Evolutionary conservation across 176 grass and related monocot species (phyloP), one percentile per base, ranked within the genome.

Genomic region (Elaeis guineensis): DNA sequence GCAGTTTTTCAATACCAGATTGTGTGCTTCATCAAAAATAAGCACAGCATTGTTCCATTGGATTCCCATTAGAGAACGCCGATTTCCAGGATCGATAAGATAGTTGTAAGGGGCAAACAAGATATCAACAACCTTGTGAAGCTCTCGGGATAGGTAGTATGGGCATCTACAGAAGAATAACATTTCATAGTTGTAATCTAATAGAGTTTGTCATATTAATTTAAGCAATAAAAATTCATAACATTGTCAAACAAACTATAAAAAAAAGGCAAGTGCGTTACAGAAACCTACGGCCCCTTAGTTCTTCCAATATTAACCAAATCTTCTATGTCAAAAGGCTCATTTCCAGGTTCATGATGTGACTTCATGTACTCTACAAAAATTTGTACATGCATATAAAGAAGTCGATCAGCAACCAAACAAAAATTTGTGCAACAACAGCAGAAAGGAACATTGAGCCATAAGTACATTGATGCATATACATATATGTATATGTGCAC

Each of bases 21-120:
- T 97, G 74, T 97, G 87, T 69, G 87, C 79, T 83, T 92, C 87
- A 25, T 92, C 93, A 89, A 97, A 97, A 82, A 97, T 83, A 69
- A 97, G 81, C 50, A 92, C 73, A 12, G 87, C 78, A 80, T 97
- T 97, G 63, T 67, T 75, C 93, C 84, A 97, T 48, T 79, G 79
- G 65, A 92, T 89, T 28, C 70, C 71, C 75, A 16, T 85, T 71
- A 97, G 83, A 67, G 87, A 91, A 28, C 81, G 76, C 19, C 87
- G 82, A 62, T 97, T 92, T 72, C 84, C 87, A 55, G 87, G 76
- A 70, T 97, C 93, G 75, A 92, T 89, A 72, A 97, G 84, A 83
- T 97, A 97, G 64, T 97, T 97, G 85, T 97, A 97, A 9, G 93
- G 93, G 68, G 87, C 93, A 85, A 97, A 92, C 61, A 92, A 78